Base-by-base conservation (phyloP, 371 early-diverging fungal genomes). In the Apophysomyces elegans region DNA sequence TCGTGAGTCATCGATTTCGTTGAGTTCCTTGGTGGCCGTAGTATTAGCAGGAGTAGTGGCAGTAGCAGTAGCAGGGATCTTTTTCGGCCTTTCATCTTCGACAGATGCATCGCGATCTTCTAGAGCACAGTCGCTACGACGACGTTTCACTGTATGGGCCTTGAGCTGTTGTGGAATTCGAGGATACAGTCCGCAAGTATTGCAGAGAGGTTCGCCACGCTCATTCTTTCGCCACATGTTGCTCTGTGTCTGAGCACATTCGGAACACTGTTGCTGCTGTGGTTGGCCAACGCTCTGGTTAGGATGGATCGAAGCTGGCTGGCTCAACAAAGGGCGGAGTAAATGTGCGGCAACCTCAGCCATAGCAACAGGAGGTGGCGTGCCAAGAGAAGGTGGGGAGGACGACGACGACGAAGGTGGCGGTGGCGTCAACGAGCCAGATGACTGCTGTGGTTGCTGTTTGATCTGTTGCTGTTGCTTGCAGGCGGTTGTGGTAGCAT, bases 161-260 rank as follows among this genome's bases (percentile, higher is more conserved):
- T 26, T 26, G 32, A 26, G 32, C 32, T 26, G 32, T 58, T 83
- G 82, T 68, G 94, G 94, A 7, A 91, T 78, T 54, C 89, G 91
- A 35, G 88, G 85, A 70, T 93, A 93, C 9, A 94, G 78, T 14
- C 93, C 92, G 65, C 96, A 95, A 1, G 95, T 90, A 69, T 95
- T 94, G 77, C 97, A 96, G 14, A 95, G 84, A 13, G 88, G 81
- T 67, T 91, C 86, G 16, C 93, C 93, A 45, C 87, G 83, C 18
- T 87, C 86, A 66, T 90, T 88, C 66, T 93, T 88, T 8, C 93
- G 84, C 96, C 95, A 95, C 38, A 93, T 86, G 5, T 96, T 96
- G 0, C 94, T 94, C 59, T 88, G 85, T 2, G 89, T 91, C 54
- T 93, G 91, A 5, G 81, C 77, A 68, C 96, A 95, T 65, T 95